Base-by-base conservation (phyloP, 2,329 filamentous ascomycete species). In the Colletotrichum graminicola region DNA sequence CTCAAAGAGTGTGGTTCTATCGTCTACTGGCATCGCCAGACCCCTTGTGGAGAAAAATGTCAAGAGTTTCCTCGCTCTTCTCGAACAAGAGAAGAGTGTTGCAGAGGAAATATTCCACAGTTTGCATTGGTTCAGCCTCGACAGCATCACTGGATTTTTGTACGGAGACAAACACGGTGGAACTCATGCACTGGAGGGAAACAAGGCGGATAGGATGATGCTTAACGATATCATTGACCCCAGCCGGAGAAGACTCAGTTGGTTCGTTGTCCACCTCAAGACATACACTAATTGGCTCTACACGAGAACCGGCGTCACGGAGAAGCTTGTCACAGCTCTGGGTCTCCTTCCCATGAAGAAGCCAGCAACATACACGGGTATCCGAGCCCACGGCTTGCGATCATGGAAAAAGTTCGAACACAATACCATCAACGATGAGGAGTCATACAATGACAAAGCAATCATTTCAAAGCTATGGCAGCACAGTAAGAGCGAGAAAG, bases 61-160 rank as follows among this genome's bases (percentile, higher is more conserved):
- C 0, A 75, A 75, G 21, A 39, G 36, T 2, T 59, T 39, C 29
- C 34, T 59, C 66, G 54, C 79, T 0, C 75, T 87, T 12, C 62
- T 87, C 23, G 79, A 84, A 62, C 63, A 61, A 4, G 78, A 83
- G 23, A 75, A 77, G 5, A 76, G 78, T 0, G 71, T 73, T 2
- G 76, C 79, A 3, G 79, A 79, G 34, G 84, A 88, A 71, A 84
- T 86, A 39, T 88, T 87, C 72, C 75, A 75, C 2, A 85, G 79
- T 62, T 76, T 88, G 29, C 86, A 88, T 76, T 88, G 85, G 75
- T 88, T 84, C 76, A 84, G 84, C 14, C 78, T 89, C 16, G 86
- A 89, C 75, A 82, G 78, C 61, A 88, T 88, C 71, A 87, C 86
- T 0, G 79, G 81, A 5, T 87, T 88, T 60, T 75, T 88, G 0